Evolutionary conservation across 2,329 filamentous ascomycete genomes (phyloP), one percentile per base, ranked within the genome.

Genomic region (Aschersonia sp.): DNA sequence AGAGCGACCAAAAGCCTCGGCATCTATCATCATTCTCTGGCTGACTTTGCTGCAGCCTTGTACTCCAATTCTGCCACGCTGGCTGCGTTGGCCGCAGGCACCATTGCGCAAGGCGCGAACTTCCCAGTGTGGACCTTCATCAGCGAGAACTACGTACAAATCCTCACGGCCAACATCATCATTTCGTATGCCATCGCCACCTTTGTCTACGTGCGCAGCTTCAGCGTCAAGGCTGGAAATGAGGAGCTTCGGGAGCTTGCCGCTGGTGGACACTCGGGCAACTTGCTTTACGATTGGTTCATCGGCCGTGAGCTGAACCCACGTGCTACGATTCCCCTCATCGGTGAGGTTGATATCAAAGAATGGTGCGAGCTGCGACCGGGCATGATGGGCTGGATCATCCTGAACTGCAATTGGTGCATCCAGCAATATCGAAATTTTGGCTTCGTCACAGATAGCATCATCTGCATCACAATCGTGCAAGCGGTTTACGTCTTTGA

Each of bases 231-330:
- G 62, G 67, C 79, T n/a, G 80, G 78, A 42, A 87, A 94, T 61
- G 70, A 75, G 10, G 73, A 83, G 44, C 70, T 76, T 52, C 85
- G 89, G 41, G 82, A 92, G 62, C 75, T 97, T 6, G 89, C 89
- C 0, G 78, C 79, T 1, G 88, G 89, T 42, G 89, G 88, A 12
- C 78, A 85, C 59, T 81, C 79, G 1, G 89, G 88, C 49, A 96
- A 94, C 64, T 68, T 87, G 53, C 66, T 96, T 39, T 96, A 97
- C 63, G 90, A 97, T 66, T 97, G 87, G 80, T 97, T 88, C 68
- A 96, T 97, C 54, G 90, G 90, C 22, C 85, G 90, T 31, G 90
- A 97, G 65, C 79, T 97, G 51, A 97, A 97, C 67, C 90, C 90
- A 4, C 86, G 89, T 45, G 65, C 94, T 50, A 78, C 74, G 0